A percentile compares a stretch with the other conserved stretches of the same genome.
Evolutionary conservation across 2,329 filamentous ascomycete genomes (phyloP).

Genomic region (Fusarium sp.): DNA sequence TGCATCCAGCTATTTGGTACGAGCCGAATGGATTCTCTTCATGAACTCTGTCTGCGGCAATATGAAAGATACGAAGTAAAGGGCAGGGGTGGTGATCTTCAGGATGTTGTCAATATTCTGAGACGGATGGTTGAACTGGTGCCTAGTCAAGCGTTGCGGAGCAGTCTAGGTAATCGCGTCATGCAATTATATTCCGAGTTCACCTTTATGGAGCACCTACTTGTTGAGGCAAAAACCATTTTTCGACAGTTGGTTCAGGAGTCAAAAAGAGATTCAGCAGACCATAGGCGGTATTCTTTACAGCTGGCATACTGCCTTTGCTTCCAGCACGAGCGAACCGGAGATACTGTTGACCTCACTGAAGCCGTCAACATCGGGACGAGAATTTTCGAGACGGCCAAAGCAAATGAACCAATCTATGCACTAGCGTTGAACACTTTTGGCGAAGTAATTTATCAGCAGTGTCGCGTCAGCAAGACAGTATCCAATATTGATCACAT

Average conservation of each 20-base stretch:
- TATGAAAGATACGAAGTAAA: not conserved
- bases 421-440: accelerated
- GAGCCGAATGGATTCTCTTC: not conserved
- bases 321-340: not conserved
- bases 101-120: not conserved
- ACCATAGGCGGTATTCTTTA: accelerated
- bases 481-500: accelerated
- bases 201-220: not conserved
- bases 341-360: accelerated
- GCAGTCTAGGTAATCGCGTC: not conserved
- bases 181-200: not conserved
- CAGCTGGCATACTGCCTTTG: not conserved
- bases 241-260: not conserved
- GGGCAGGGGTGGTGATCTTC: not conserved
- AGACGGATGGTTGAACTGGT: not conserved
- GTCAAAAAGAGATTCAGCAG: accelerated
- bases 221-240: not conserved
- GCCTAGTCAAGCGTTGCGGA: not conserved
- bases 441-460: accelerated
- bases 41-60: not conserved
- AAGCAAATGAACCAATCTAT: accelerated
- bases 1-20: not conserved
- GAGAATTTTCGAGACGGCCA: accelerated
- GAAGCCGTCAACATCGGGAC: accelerated
- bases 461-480: not conserved